Conservation (phyloP, 108 stramenopile genomes). For the Discostella stelligeroides region DNA sequence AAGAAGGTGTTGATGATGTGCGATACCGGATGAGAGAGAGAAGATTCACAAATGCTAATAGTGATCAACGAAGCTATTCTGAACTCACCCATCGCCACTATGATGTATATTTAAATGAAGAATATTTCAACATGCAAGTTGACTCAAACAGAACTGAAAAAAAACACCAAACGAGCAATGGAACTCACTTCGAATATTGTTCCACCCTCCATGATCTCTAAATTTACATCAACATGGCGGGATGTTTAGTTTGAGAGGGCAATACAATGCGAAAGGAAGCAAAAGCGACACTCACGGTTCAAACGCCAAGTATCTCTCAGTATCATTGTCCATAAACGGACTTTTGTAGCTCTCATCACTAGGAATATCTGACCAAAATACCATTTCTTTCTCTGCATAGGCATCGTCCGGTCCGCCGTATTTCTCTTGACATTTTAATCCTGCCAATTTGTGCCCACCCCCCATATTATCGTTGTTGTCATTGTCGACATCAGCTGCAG, state of each 20-base stretch:
- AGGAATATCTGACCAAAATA: constrained; percentile 86
- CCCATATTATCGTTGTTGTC: neutral
- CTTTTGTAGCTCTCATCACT: constrained; percentile 59
- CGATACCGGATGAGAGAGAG: constrained; percentile 6
- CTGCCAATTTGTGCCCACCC: constrained; percentile 57
- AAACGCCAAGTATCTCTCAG: constrained; percentile 88
- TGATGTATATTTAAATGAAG: neutral
- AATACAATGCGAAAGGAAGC: neutral
- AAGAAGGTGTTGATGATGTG: constrained; percentile 14
- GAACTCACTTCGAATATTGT: constrained; percentile 54
- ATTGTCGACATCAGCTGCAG: neutral
- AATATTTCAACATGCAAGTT: neutral
- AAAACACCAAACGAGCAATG: constrained; percentile 13
- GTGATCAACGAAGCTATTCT: too few species aligned
- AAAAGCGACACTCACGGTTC: constrained; percentile 66
- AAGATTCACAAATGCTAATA: too few species aligned
- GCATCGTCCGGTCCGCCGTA: constrained; percentile 74
- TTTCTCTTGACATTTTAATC: constrained; percentile 62
- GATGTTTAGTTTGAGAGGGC: too few species aligned
- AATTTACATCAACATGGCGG: too few species aligned
- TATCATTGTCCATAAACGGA: constrained; percentile 58
- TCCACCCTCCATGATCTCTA: constrained; percentile 43
- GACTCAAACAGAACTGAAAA: neutral
- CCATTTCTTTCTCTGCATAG: constrained; percentile 76
- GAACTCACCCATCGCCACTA: neutral